Evolutionary conservation across 2,329 filamentous ascomycete genomes (phyloP).

Genomic region (Tolypocladium inflatum): DNA sequence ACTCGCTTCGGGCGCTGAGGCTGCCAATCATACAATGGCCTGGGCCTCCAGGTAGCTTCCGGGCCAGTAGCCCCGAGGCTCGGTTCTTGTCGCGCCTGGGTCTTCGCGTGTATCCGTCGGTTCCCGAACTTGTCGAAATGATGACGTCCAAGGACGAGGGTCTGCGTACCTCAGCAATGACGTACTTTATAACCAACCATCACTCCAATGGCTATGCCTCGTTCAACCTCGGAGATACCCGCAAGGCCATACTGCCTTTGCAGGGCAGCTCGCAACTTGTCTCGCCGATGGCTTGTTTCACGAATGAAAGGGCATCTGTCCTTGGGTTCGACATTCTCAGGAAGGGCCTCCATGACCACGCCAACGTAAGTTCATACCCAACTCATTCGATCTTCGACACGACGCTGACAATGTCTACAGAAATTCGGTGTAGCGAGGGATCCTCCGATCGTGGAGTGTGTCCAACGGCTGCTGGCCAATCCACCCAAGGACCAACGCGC

Average conservation of each 20-base stretch:
- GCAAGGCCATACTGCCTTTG: constrained; percentile 60
- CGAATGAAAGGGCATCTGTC: constrained; percentile 64
- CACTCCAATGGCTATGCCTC: constrained; percentile 64
- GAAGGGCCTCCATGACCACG: constrained; percentile 68
- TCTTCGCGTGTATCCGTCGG: constrained; percentile 60
- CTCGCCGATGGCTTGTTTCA: constrained; percentile 69
- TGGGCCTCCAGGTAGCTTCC: constrained; percentile 51
- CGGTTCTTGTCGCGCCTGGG: constrained; percentile 67
- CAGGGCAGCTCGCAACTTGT: constrained; percentile 61
- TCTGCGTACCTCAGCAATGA: constrained; percentile 61
- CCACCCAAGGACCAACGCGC: constrained; percentile 60
- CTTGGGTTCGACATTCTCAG: constrained; percentile 74
- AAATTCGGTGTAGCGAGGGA: constrained; percentile 83
- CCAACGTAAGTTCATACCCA: constrained; percentile 34
- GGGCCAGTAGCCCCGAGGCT: constrained; percentile 58
- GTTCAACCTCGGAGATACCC: constrained; percentile 48
- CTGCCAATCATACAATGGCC: constrained; percentile 80
- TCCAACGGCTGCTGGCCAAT: constrained; percentile 59
- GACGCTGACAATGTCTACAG: constrained; percentile 12
- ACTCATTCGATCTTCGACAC: neutral
- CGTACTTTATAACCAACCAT: constrained; percentile 76
- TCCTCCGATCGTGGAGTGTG: constrained; percentile 68
- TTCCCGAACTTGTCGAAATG: constrained; percentile 65
- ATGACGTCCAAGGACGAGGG: constrained; percentile 54
- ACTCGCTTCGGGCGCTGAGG: constrained; percentile 56